Percentiles rank a stretch among this genome's conserved stretches.
Conservation (phyloP, 2,329 filamentous ascomycete genomes). For the Colletotrichum sp. region DNA sequence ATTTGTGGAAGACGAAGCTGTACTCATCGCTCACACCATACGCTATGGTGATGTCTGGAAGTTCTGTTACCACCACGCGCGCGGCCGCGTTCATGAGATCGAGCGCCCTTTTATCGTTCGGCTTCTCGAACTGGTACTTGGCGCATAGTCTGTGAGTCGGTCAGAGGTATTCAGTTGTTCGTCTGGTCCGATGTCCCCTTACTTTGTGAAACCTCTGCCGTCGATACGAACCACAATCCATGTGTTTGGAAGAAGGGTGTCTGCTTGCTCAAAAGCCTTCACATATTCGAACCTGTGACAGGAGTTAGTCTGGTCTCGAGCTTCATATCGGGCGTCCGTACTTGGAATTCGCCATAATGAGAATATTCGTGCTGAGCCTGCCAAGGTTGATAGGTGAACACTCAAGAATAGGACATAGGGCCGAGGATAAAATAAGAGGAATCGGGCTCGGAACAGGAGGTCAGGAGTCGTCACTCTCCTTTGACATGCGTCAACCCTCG, state of each 20-base stretch:
- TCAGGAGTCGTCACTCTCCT: background rate
- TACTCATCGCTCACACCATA: conserved; percentile 97
- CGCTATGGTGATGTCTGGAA: conserved; percentile 84
- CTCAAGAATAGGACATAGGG: background rate
- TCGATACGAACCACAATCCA: conserved; percentile 97
- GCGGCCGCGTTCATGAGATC: conserved; percentile 96
- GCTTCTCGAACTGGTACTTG: conserved; percentile 87
- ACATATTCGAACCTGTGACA: conserved; percentile 87
- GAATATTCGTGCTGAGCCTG: background rate
- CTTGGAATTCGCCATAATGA: conserved; percentile 62
- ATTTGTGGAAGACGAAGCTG: conserved; percentile 90
- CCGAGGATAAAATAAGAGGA: background rate
- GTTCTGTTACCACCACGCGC: conserved; percentile 79
- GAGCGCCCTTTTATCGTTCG: conserved; percentile 86
- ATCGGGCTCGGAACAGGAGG: background rate
- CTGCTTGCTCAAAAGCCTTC: conserved; percentile 83
- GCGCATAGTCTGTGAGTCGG: conserved; percentile 70
- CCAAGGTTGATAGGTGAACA: background rate
- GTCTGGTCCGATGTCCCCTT: conserved; percentile 25
- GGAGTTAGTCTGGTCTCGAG: background rate
- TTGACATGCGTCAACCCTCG: background rate
- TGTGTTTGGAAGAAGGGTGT: conserved; percentile 83
- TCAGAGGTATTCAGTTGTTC: background rate
- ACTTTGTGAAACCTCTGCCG: conserved; percentile 95
- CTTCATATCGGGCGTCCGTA: conserved; percentile 28